Evolutionary conservation across 129 eudicot genomes (phyloP), one percentile per base, ranked within the genome.

Genomic region (Solidago caesia): DNA sequence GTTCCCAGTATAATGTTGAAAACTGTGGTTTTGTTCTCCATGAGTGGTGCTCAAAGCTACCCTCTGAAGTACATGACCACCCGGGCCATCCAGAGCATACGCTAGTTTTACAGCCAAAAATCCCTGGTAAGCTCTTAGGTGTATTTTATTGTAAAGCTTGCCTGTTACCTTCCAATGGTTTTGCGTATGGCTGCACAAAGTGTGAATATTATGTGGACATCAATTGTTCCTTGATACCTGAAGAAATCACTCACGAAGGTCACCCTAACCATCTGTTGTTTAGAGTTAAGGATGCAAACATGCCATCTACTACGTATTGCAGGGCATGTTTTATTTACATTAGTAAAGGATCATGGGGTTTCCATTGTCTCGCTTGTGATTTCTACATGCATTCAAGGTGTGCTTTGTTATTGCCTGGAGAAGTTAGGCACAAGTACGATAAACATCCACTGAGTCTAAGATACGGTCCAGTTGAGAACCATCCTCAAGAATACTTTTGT

Each of bases 391-490:
- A 29, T 49, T 9, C 11, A 7, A 10, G 26, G 62, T 68, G 67
- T 2, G 39, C 44, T 26, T 65, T 13, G 39, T 16, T 58, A 25
- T 53, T 53, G 16, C 80, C 75, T 12, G 8, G 66, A 8, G 1
- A 0, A n/a, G 42, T 76, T 13, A 67, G 51, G 3, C 80, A 67
- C 26, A 76, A 69, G 67, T 53, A 3, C 16, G 74, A 76, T 44
- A 49, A 76, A 4, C 80, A 76, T 48, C 67, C 80, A 4, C 25
- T 76, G 7, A 76, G 5, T 56, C 57, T 76, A 57, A 67, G 74
- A 29, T 66, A 76, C 57, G 6, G 21, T 5, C 73, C 80, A 16
- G 67, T 5, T 13, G 66, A 76, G 47, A 59, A 76, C 41, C 80
- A 55, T 55, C 8, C 21, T 21, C 11, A 1, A 10, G 58, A 76